Evolutionary conservation across 495 filamentous ascomycete species (phyloP), one percentile per base, ranked within the genome.

Genomic region (Daldinia bambusicola): DNA sequence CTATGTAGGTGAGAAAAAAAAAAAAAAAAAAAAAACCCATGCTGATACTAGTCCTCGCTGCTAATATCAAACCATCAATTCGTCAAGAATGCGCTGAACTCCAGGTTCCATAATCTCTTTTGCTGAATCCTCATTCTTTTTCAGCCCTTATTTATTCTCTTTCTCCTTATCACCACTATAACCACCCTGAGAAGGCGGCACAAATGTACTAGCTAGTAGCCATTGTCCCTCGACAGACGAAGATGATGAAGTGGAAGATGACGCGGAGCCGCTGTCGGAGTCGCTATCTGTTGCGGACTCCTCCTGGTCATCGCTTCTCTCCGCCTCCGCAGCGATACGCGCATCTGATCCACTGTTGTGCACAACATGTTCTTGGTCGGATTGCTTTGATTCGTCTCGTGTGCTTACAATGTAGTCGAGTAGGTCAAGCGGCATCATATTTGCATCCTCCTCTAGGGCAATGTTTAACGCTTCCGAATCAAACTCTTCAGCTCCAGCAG

Each of bases 221-320:
- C 64, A 68, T 61, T 69, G 60, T 1, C 61, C 50, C 14, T 65
- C 65, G 2, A 30, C 51, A 1, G 63, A 67, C 10, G 70, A 61
- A 13, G 65, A 61, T 8, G 70, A 65, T 30, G 61, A 55, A 10
- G n/a, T 14, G 0, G 55, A 62, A 0, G 66, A 66, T 37, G n/a
- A 31, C 34, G 34, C 43, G 16, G 58, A 67, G 14, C 34, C 41
- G 13, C 34, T 18, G 6, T 71, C 71, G 8, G 63, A 74, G 37
- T 71, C 71, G n/a, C 62, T 63, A 38, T 67, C 71, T 14, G 66
- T 57, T 43, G 66, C 52, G 36, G 58, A 67, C 12, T 67, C 53
- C 10, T 72, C 71, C 41, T 31, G 64, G 4, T 69, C 55, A 10
- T 76, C 63, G 7, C 10, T 16, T 16, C 34, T 36, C 34, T 70